Base-by-base conservation (phyloP, 1,284 basidiomycete genomes). In the Pisolithus thermaeus region DNA sequence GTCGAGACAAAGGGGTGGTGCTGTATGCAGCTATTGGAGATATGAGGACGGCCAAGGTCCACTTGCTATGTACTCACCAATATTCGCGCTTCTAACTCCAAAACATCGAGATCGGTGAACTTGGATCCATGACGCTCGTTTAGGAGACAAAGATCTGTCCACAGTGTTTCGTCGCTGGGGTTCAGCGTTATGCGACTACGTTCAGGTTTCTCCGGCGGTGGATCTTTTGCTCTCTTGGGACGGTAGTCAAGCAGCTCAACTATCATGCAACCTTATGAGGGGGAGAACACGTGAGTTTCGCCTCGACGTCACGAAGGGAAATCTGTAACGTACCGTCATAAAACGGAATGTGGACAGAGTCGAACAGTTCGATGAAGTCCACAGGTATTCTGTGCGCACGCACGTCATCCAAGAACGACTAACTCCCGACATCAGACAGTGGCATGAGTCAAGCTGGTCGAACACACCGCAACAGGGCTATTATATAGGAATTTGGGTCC, bases 341-440 rank as follows among this genome's bases (percentile, higher is more conserved):
- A 66, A 88, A 91, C 16, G 84, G 84, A 3, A 89, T 74, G 50
- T 74, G 74, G 7, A 80, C 79, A 18, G 75, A 67, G 56, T 90
- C 84, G 58, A 91, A 88, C 37, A 89, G 68, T 57, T 88, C 83
- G 7, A 90, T 72, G 62, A 88, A 88, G 69, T 91, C 88, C 27
- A 84, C 81, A 14, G 89, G 88, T 73, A 91, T 89, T 42, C 85
- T 77, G 59, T 86, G 80, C 8, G 83, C 81, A 43, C 86, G 78
- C 51, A 91, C 82, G 62, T 90, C 87, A 58, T 91, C 89, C 36
- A 91, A 70, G 7, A 91, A 65, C 37, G 83, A 82, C 87, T 90
- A 58, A 7, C 20, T 43, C 30, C 48, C 51, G 38, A 25, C 46
- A 37, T 41, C 53, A 47, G 42, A 55, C 46, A 45, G 45, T 25